Evolutionary conservation across 2,329 filamentous ascomycete genomes (phyloP), one percentile per base, ranked within the genome.

Genomic region (Colletotrichum trifolii): DNA sequence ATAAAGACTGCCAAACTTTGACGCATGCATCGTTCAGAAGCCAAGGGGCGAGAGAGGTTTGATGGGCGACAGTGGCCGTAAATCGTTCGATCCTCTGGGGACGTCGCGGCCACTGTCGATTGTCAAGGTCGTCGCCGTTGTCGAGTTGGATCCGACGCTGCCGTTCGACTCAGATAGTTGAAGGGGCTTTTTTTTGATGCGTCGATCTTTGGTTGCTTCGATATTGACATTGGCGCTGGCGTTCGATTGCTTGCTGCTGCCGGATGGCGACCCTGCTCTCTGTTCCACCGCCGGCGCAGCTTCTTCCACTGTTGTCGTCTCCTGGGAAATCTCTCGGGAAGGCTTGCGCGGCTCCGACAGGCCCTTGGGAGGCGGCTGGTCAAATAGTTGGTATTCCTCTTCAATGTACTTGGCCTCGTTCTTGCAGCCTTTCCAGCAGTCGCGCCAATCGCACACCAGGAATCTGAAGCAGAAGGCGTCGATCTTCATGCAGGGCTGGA

Each of bases 351-450:
- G 71, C 54, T 81, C 74, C 10, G 76, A 71, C 25, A 86, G 74
- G 13, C 87, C 77, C 71, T 79, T 75, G 0, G 87, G 87, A 6
- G 86, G 82, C 4, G 86, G 83, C 71, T 85, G 82, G 59, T 89
- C 84, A 59, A 90, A 87, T 3, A 87, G 73, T 68, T 78, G 79
- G 70, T 91, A 90, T 72, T 92, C 89, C 68, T 89, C 83, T 70
- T 92, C 88, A 40, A 94, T 89, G 73, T 87, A 95, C 69, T 88
- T 89, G 68, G 93, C 89, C 77, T 98, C 95, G 11, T 92, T 96
- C 82, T 90, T 94, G 81, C 95, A 98, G 8, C 95, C 95, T 76
- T 96, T 94, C 95, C 95, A 98, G 80, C 95, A 98, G 71, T 96
- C 91, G 71, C 94, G 90, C 95, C 95, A 98, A 75, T 98, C 91